Conservation (phyloP, 352 stramenopile species). For the Pythium diclinum region DNA sequence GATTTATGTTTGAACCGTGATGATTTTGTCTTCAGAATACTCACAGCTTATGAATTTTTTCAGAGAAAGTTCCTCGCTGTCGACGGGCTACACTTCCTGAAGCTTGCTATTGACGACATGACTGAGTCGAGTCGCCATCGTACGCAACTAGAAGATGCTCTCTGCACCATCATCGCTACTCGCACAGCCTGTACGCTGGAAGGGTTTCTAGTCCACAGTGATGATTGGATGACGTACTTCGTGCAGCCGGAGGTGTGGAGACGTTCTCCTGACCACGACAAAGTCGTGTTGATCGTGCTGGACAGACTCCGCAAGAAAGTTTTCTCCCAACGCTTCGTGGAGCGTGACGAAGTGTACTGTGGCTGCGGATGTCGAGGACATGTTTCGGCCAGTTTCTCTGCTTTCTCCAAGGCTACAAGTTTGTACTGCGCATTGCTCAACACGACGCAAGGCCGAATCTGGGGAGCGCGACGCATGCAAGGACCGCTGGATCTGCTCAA, state of each 20-base stretch:
- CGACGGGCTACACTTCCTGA: constrained; percentile 2
- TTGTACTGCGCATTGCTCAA: constrained; percentile 1
- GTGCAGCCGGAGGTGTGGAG: background rate
- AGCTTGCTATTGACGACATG: constrained; percentile 5
- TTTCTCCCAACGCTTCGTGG: background rate
- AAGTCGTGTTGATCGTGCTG: background rate
- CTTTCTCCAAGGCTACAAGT: background rate
- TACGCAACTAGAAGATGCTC: background rate
- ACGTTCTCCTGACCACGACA: background rate
- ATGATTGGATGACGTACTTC: constrained; percentile 13
- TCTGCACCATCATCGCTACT: background rate
- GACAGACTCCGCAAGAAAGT: constrained; percentile 1
- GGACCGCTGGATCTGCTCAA: constrained; percentile 7
- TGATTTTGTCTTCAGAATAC: background rate
- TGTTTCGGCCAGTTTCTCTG: background rate
- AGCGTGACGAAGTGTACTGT: constrained; percentile 2
- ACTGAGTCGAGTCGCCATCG: background rate
- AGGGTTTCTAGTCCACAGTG: constrained; percentile 4
- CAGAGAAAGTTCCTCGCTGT: constrained; percentile 12
- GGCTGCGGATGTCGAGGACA: constrained; percentile 10
- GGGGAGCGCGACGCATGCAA: background rate
- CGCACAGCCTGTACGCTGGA: background rate
- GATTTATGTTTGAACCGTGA: background rate
- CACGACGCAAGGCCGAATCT: background rate
- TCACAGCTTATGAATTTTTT: background rate